Evolutionary conservation across 202 grass and related monocot species (phyloP), one percentile per base, ranked within the genome.

Genomic region (Dendrocalamus latiflorus): DNA sequence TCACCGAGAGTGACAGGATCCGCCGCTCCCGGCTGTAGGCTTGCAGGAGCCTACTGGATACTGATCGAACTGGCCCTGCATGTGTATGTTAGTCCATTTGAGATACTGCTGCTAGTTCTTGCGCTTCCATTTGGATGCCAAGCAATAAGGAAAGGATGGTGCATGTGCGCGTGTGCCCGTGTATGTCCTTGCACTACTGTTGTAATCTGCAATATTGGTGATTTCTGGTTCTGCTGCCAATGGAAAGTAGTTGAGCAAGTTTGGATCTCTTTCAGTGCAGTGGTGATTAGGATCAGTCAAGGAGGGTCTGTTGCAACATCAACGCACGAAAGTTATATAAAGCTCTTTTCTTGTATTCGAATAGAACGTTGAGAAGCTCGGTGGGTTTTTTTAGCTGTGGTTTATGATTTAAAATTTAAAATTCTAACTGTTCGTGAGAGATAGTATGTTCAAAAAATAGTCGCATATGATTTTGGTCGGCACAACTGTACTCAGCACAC

Each of bases 1-100:
- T 87, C 73, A 93, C 92, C 37, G 87, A 93, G 68, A 60, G 71
- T 12, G 89, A 91, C 75, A 77, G 65, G 85, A 68, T 86, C 33
- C 77, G 74, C 7, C 86, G 80, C 18, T 54, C 88, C 13, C 74
- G 84, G 80, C 38, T 93, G n/a, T 98, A 94, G 61, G 81, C 9
- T 12, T 51, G 25, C 28, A 30, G 13, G 53, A 55, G 53, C 58
- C 3, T 12, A 9, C 33, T 1, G 74, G 20, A 44, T 11, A 9
- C 33, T 1, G 74, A 45, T 57, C 51, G 48, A 62, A 57, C 24
- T 50, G 42, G 25, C 21, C 22, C 12, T 64, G 26, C 36, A 9
- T 33, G 41, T 61, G 57, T 25, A 49, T 30, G 44, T 28, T 83
- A 5, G 64, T 26, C 22, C 9, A 89, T 82, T 74, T 47, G 22